Base-by-base conservation (phyloP, 163 green algal genomes). In the Prototheca wickerhamii region DNA sequence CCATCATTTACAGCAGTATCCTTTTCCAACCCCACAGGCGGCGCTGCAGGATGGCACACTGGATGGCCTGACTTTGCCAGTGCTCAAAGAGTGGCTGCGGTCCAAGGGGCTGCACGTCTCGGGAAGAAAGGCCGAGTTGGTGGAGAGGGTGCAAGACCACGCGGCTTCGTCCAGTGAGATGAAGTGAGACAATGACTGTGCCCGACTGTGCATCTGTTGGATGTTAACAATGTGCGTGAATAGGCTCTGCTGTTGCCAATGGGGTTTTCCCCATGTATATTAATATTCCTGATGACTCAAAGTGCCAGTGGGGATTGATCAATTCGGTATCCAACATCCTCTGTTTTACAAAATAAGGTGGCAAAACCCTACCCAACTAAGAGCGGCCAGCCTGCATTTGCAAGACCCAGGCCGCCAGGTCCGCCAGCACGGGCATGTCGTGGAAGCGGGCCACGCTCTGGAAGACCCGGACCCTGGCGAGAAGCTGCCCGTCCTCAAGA, bases 101-200 rank as follows among this genome's bases (percentile, higher is more conserved):
- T 21, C 54, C 21, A n/a, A 50, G 4, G 40, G 40, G 29, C n/a
- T 35, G 18, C 30, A 40, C 1, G n/a, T 63, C 28, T 26, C 50
- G 3, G 63, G 63, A 4, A 69, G 61, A n/a, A 69, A 69, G 63
- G 63, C 46, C 4, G 63, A 69, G 42, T 31, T 69, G 23, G 7
- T 63, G 2, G 42, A 35, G 23, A 40, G 63, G 25, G 37, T 69
- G 2, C 40, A 25, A 3, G 53, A 50, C 40, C 49, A 63, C 30
- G 35, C 61, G 51, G 50, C 37, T 21, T 44, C 10, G 15, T 44
- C 10, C 10, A 21, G 37, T 44, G 37, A 15, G 37, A 15, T 21
- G 10, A 44, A 15, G 15, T 44, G 37, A 15, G n/a, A n/a, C n/a
- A n/a, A n/a, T n/a, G n/a, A n/a, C n/a, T n/a, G n/a, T n/a, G n/a